Evolutionary conservation across 2,329 filamentous ascomycete species (phyloP).

Genomic region (Fusarium drepaniforme): DNA sequence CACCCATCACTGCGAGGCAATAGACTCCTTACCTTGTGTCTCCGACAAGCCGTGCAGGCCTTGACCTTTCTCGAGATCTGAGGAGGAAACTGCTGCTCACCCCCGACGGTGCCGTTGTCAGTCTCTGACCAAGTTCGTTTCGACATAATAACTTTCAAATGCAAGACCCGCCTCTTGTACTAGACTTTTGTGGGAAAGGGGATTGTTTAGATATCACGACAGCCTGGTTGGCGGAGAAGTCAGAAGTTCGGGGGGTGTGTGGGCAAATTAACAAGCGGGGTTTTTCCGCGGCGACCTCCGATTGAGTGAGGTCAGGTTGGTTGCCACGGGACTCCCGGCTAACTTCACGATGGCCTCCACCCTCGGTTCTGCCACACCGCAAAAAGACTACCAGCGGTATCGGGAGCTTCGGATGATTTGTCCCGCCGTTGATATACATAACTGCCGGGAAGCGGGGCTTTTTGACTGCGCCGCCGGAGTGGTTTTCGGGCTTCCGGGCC

Average conservation of each 20-base stretch:
- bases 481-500: neutral
- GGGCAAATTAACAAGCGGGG: constrained; percentile 22
- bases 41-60: constrained; percentile 53
- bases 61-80: constrained; percentile 52
- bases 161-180: neutral
- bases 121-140: constrained; percentile 32
- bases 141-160: constrained; percentile 8
- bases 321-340: constrained; percentile 3
- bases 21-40: constrained; percentile 47
- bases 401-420: neutral
- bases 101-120: neutral
- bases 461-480: neutral
- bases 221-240: constrained; percentile 26
- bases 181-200: neutral
- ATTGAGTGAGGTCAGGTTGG: neutral
- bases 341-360: neutral
- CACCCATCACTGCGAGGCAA: neutral
- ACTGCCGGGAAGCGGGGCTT: neutral
- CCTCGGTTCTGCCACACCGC: neutral
- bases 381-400: neutral
- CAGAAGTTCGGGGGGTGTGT: neutral
- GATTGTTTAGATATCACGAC: constrained; percentile 19
- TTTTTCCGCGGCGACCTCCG: constrained; percentile 27
- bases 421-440: neutral
- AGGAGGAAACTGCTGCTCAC: constrained; percentile 22